A percentile compares a stretch with the other conserved stretches of the same genome.
These are phyloP conservation scores for Ceratopteris richardii DNA, from an alignment of 75 land plant genomes.

Conservation along the genomic window DNA sequence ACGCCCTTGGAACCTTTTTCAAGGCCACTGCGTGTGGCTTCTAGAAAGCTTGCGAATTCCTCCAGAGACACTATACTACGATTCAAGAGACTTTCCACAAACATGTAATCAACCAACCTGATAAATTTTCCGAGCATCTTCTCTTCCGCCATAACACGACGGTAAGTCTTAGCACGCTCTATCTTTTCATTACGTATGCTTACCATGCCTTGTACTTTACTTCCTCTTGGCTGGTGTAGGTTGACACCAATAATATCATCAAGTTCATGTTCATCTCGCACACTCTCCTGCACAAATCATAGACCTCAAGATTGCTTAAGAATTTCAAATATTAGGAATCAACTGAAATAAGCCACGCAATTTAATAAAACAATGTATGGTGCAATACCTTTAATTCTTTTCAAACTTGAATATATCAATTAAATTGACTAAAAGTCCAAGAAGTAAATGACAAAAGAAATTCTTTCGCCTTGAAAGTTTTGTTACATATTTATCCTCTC, in stretches of 20 bases:
- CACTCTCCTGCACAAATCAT: conserved; percentile 26
- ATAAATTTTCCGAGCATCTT: conserved; percentile 26
- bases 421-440: too few species aligned
- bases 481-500: too few species aligned
- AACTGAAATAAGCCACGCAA: too few species aligned
- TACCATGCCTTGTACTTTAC: conserved; percentile 34
- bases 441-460: too few species aligned
- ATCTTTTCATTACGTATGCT: conserved; percentile 35
- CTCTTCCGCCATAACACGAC: conserved; percentile 35
- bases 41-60: conserved; percentile 23
- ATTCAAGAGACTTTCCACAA: conserved; percentile 22
- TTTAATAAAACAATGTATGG: too few species aligned
- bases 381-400: too few species aligned
- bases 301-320: too few species aligned
- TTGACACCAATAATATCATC: conserved; percentile 31
- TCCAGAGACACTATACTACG: conserved; percentile 19
- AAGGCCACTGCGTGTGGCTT: conserved; percentile 10
- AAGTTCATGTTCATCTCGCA: conserved; percentile 26
- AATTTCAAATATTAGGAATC: too few species aligned
- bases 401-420: too few species aligned
- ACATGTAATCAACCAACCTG: conserved; percentile 28
- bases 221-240: conserved; percentile 23
- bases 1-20: conserved; percentile 34
- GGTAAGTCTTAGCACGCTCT: conserved; percentile 36
- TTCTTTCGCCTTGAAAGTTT: too few species aligned